Conservation (phyloP, 306 rosid genomes). For the Cicer yamashitae region DNA sequence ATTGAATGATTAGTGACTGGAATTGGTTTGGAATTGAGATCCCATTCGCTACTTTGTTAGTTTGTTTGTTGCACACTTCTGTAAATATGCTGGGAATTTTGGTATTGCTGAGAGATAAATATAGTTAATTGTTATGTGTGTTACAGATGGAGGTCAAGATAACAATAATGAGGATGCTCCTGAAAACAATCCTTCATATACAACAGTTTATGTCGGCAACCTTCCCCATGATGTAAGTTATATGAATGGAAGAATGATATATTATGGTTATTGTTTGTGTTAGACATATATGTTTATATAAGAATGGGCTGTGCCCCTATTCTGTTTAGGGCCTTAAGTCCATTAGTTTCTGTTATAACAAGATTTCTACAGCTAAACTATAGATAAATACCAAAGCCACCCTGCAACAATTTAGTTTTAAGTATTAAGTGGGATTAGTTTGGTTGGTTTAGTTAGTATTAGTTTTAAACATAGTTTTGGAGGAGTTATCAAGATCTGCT, state of each 20-base stretch:
- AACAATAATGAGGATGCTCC: slow-evolving; percentile 63
- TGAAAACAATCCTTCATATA: slow-evolving; percentile 60
- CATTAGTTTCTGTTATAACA: neutral
- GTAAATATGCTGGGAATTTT: slow-evolving; percentile 33
- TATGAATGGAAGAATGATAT: slow-evolving; percentile 39
- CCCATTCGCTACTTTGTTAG: slow-evolving; percentile 28
- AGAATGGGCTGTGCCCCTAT: slow-evolving; percentile 10
- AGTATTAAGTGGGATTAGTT: slow-evolving; percentile 32
- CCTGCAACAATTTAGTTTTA: neutral
- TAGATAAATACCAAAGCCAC: neutral
- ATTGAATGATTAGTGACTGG: slow-evolving; percentile 19
- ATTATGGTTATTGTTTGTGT: slow-evolving; percentile 36
- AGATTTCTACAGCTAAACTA: neutral
- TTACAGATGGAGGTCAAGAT: slow-evolving; percentile 63
- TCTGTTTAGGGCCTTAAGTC: neutral
- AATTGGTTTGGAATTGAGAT: slow-evolving; percentile 22
- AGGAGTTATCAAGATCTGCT: neutral
- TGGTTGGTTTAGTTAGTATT: slow-evolving; percentile 17
- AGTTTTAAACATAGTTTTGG: slow-evolving; percentile 25
- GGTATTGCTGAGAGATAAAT: slow-evolving; percentile 36
- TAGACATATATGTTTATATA: neutral
- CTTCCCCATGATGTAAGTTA: slow-evolving; percentile 68
- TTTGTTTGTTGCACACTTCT: slow-evolving; percentile 16
- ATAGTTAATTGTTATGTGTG: slow-evolving; percentile 29
- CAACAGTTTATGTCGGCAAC: slow-evolving; percentile 73